phyloP scores from a whole-genome alignment of 1,139 yeast genomes.

The Taphrina wiesneri region DNA sequence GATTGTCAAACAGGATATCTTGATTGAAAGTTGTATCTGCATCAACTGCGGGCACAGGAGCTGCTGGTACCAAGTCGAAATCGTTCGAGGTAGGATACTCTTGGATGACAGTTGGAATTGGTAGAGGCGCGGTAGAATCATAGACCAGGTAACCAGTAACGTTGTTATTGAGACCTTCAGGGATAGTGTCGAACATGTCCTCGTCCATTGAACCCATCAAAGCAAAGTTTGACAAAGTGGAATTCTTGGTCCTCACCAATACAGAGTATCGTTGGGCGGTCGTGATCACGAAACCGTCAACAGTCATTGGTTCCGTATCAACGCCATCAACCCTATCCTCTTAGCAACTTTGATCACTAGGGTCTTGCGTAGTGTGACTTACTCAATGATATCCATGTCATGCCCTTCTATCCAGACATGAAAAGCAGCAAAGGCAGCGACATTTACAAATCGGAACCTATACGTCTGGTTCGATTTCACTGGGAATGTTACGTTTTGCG shows the following conservation, averaged over 20 bases:
- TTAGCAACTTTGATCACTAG: conserved; percentile 52
- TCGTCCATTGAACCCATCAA: conserved; percentile 76
- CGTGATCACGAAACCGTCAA: conserved; percentile 48
- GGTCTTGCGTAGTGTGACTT: conserved; percentile 45
- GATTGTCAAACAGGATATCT: conserved; percentile 73
- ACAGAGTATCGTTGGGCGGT: conserved; percentile 80
- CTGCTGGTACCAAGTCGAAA: conserved; percentile 52
- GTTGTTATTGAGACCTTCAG: conserved; percentile 63
- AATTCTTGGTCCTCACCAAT: conserved; percentile 66
- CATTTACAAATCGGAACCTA: conserved; percentile 70
- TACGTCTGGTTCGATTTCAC: conserved; percentile 82
- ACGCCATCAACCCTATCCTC: conserved; percentile 35
- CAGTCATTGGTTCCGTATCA: conserved; percentile 30
- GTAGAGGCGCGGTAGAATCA: conserved; percentile 51
- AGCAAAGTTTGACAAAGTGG: conserved; percentile 64
- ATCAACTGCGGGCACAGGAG: conserved; percentile 54
- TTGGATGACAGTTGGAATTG: conserved; percentile 53
- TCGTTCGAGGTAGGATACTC: conserved; percentile 47
- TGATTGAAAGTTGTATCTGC: conserved; percentile 68
- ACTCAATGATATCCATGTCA: conserved; percentile 71
- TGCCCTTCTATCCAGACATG: conserved; percentile 84
- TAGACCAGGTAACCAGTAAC: conserved; percentile 73
- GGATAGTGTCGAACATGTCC: conserved; percentile 73
- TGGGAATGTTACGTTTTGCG: conserved; percentile 63
- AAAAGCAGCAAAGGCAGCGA: conserved; percentile 86